Evolutionary conservation across 345 rosid species (phyloP).

Genomic region (Orychophragmus violaceus): DNA sequence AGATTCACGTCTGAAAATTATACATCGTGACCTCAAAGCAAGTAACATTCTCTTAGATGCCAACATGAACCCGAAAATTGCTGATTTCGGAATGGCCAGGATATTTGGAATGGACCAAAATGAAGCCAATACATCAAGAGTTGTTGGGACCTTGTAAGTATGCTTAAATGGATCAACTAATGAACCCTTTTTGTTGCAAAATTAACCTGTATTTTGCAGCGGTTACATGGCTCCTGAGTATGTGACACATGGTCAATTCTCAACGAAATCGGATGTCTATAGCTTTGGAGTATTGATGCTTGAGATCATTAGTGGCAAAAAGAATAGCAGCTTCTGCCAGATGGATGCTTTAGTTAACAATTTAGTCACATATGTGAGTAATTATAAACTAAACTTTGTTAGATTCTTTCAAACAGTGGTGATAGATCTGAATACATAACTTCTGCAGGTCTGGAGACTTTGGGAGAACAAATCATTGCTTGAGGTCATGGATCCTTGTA

Average conservation of each 20-base stretch:
- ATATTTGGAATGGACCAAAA: not conserved
- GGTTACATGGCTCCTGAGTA: slow-evolving; percentile 26
- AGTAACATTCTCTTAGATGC: slow-evolving; percentile 29
- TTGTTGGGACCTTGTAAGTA: not conserved
- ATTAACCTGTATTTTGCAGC: not conserved
- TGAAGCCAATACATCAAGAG: not conserved
- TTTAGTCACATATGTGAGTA: not conserved
- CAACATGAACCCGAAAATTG: slow-evolving; percentile 7
- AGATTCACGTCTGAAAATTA: slow-evolving; percentile 32
- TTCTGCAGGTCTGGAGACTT: slow-evolving; percentile 16
- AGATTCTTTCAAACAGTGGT: not conserved
- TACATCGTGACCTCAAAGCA: slow-evolving; percentile 32
- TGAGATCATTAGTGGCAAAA: slow-evolving; percentile 23
- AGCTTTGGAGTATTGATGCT: slow-evolving; percentile 28
- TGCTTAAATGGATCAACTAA: not conserved
- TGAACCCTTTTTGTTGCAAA: not conserved
- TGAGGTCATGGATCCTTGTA: slow-evolving; percentile 5
- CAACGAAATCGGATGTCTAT: slow-evolving; percentile 27
- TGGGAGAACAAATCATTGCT: slow-evolving; percentile 6
- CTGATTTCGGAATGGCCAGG: slow-evolving; percentile 16
- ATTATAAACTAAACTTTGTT: not conserved
- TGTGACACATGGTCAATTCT: not conserved
- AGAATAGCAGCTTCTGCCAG: slow-evolving; percentile 19
- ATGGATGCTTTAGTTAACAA: not conserved
- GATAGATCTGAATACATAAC: not conserved